These are phyloP conservation scores for Heliamphora pulchella DNA, from an alignment of 179 eudicot species.

Conservation along the genomic window DNA sequence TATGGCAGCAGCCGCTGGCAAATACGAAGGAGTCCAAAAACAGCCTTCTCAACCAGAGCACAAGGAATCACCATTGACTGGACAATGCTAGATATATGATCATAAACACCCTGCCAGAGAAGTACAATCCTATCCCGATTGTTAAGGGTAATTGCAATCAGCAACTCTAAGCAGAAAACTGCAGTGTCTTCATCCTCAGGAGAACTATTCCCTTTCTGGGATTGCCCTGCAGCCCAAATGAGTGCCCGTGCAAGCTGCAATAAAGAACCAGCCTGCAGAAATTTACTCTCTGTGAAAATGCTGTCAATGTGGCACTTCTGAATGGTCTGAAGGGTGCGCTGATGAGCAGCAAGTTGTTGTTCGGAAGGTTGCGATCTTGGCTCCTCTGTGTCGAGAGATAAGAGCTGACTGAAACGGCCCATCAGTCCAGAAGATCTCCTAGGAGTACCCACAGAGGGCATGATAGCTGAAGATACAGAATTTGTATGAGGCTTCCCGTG, in stretches of 20 bases:
- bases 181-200: constrained; percentile 82
- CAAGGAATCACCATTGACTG: constrained; percentile 65
- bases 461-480: constrained; percentile 40
- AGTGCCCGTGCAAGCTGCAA: constrained; percentile 71
- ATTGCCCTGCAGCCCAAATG: constrained; percentile 62
- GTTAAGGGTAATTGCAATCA: constrained; percentile 74
- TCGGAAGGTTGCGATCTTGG: constrained; percentile 63
- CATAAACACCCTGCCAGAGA: constrained; percentile 80
- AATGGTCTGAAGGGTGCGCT: constrained; percentile 61
- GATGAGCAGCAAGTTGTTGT: constrained; percentile 71
- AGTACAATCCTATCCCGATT: constrained; percentile 71
- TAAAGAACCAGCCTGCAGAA: constrained; percentile 71
- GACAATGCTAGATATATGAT: constrained; percentile 65
- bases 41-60: constrained; percentile 70
- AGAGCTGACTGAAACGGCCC: constrained; percentile 63
- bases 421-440: constrained; percentile 59
- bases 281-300: constrained; percentile 77
- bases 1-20: constrained; percentile 74
- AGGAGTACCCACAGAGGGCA: constrained; percentile 47
- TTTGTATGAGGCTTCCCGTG: constrained; percentile 45
- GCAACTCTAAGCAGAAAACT: constrained; percentile 70
- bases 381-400: constrained; percentile 64
- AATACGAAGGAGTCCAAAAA: constrained; percentile 74
- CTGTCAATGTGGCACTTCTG: constrained; percentile 73
- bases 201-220: constrained; percentile 57